A percentile compares a stretch with the other conserved stretches of the same genome.
phyloP scores from a whole-genome alignment of 371 early-diverging fungal genomes.

The Blakeslea trispora region DNA sequence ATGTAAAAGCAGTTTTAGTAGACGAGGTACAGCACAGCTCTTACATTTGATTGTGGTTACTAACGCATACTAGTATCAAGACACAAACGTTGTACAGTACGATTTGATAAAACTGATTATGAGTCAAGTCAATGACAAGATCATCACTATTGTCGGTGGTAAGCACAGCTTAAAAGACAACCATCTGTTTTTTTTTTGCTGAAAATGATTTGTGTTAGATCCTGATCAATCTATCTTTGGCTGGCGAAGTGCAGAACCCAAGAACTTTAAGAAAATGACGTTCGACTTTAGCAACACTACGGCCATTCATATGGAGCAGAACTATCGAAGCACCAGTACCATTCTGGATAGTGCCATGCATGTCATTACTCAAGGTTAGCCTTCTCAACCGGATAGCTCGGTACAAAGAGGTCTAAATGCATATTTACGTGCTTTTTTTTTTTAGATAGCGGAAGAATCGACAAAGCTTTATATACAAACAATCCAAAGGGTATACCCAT shows the following conservation, averaged over 20 bases:
- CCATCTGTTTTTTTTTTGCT: not conserved
- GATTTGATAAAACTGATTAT: slow-evolving; percentile 43
- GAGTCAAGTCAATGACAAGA: slow-evolving; percentile 32
- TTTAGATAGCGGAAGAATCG: slow-evolving; percentile 26
- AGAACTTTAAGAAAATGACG: slow-evolving; percentile 56
- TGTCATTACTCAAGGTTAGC: slow-evolving; percentile 50
- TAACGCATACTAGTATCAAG: slow-evolving; percentile 60
- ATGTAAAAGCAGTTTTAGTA: slow-evolving; percentile 51
- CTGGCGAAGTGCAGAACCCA: slow-evolving; percentile 60
- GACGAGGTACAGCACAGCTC: slow-evolving; percentile 47
- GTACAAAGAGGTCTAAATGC: too few species aligned
- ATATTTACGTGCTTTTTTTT: too few species aligned
- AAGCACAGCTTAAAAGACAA: slow-evolving; percentile 3
- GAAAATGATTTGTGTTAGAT: slow-evolving; percentile 18
- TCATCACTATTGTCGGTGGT: slow-evolving; percentile 65
- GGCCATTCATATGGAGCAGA: slow-evolving; percentile 47
- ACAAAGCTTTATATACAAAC: slow-evolving; percentile 30
- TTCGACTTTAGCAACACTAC: slow-evolving; percentile 36
- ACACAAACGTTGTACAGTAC: slow-evolving; percentile 63
- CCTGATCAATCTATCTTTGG: slow-evolving; percentile 68
- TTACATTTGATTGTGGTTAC: not conserved
- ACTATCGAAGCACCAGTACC: slow-evolving; percentile 59
- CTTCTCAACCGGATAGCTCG: too few species aligned
- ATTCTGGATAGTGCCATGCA: slow-evolving; percentile 51
- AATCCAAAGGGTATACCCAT: slow-evolving; percentile 42